These are phyloP conservation scores for Exserohilum turcica DNA, from an alignment of 2,329 filamentous ascomycete genomes.

Conservation along the genomic window DNA sequence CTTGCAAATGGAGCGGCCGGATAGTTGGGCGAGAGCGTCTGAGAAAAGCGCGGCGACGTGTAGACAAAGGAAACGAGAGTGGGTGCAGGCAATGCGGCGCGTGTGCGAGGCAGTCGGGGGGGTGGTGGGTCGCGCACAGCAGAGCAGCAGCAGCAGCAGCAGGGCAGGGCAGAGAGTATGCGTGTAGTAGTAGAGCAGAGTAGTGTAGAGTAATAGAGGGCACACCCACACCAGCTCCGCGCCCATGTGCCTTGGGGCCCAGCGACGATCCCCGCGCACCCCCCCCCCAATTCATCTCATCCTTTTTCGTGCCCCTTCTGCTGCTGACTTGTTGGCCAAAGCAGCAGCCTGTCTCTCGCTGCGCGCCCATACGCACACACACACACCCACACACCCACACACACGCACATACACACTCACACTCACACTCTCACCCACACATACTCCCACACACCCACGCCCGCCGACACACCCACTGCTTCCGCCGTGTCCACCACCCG, in stretches of 20 bases:
- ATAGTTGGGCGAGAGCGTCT: constrained; percentile 34
- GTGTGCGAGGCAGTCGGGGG: constrained; percentile 14
- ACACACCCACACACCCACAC: not conserved
- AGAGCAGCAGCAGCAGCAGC: too few species aligned
- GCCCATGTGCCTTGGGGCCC: constrained; percentile 23
- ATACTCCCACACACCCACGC: not conserved
- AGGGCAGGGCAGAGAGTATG: too few species aligned
- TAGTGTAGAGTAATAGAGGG: not conserved
- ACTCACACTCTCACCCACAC: too few species aligned
- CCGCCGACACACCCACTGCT: not conserved
- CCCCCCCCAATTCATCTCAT: not conserved
- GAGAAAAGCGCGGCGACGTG: constrained; percentile 22
- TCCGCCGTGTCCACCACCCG: constrained; percentile 4
- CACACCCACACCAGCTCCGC: not conserved
- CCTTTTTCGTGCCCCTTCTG: constrained; percentile 11
- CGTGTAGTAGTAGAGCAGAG: too few species aligned
- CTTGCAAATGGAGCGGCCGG: constrained; percentile 16
- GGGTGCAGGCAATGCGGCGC: constrained; percentile 24
- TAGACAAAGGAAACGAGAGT: constrained; percentile 20
- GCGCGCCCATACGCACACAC: not conserved
- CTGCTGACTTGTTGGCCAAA: constrained; percentile 10
- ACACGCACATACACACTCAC: too few species aligned
- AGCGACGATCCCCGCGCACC: constrained; percentile 10
- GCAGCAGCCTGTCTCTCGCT: not conserved
- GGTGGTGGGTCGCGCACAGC: too few species aligned